Evolutionary conservation across 2,329 filamentous ascomycete genomes (phyloP).

Genomic region (Hypomyces rosellus): DNA sequence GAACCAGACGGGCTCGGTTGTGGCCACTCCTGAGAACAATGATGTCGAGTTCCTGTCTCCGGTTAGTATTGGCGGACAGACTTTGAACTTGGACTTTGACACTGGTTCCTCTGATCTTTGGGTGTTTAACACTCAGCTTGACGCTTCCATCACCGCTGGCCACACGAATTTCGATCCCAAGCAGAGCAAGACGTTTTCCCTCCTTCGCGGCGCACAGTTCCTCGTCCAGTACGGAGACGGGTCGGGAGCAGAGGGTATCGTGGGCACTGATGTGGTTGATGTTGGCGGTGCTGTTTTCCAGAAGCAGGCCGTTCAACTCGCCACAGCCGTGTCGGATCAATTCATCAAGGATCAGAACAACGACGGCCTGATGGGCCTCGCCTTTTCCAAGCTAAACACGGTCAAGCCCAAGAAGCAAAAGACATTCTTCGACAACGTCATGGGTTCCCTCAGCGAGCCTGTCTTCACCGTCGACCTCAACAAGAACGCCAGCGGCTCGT

Average conservation of each 20-base stretch:
- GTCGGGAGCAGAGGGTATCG: slow-evolving; percentile 55
- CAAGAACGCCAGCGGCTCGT: slow-evolving; percentile 51
- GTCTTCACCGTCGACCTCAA: slow-evolving; percentile 65
- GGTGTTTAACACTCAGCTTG: slow-evolving; percentile 61
- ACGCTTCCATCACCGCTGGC: slow-evolving; percentile 34
- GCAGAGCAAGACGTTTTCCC: slow-evolving; percentile 29
- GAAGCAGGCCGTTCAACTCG: slow-evolving; percentile 61
- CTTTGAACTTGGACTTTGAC: slow-evolving; percentile 64
- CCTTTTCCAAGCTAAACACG: slow-evolving; percentile 59
- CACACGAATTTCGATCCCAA: slow-evolving; percentile 40
- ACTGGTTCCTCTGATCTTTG: slow-evolving; percentile 72
- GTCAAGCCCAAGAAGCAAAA: slow-evolving; percentile 56
- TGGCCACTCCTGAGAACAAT: slow-evolving; percentile 54
- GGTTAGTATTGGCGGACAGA: slow-evolving; percentile 63
- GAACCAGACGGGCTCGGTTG: slow-evolving; percentile 45
- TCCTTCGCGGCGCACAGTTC: slow-evolving; percentile 45
- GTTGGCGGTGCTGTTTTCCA: slow-evolving; percentile 59
- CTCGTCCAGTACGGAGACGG: slow-evolving; percentile 64
- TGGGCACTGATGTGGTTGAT: slow-evolving; percentile 61
- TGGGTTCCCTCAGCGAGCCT: slow-evolving; percentile 52
- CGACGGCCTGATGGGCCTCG: slow-evolving; percentile 65
- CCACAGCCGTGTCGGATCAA: slow-evolving; percentile 48
- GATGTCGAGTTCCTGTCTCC: slow-evolving; percentile 63
- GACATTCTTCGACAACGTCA: slow-evolving; percentile 70
- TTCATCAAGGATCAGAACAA: slow-evolving; percentile 55